Evolutionary conservation across 176 grass and related monocot genomes (phyloP), one percentile per base, ranked within the genome.

Genomic region (Calamus simplicifolius): DNA sequence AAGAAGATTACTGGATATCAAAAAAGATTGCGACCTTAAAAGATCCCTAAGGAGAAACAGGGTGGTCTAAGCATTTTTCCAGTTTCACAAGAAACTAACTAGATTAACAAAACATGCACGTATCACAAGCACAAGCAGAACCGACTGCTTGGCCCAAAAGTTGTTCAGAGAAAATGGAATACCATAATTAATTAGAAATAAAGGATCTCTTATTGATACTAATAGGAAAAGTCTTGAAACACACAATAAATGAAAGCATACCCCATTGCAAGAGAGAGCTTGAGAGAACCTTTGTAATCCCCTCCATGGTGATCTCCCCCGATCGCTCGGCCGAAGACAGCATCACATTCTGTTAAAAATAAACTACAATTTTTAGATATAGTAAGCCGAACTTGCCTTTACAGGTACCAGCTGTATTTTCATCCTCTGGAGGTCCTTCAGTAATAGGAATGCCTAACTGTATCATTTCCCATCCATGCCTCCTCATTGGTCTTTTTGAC

Each of bases 321-420:
- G 53, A 92, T 75, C 27, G 56, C 56, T 77, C 84, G 87, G 27
- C 93, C 93, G 73, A 88, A 98, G 21, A 98, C 78, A 71, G 92
- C 80, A 49, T 98, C 93, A 85, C 93, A 98, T 25, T 98, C 84
- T n/a, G 93, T 89, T 61, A 98, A 58, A 58, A 85, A 98, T 18
- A 98, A 72, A 4, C 74, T 88, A 88, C 78, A 91, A 80, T 13
- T 43, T 8, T 43, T 43, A 43, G 16, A 16, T 29, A 23, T n/a
- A 61, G 2, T 12, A 58, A 72, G 18, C 14, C 31, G 21, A 57
- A 71, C 16, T 27, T 71, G 72, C 79, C 79, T 59, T 27, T 54
- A 67, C 59, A 75, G 63, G 50, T 59, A 49, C n/a, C 14, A 56
- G 55, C 29, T 63, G 69, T 69, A 75, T 69, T 81, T 70, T 92